Evolutionary conservation across 495 filamentous ascomycete genomes (phyloP).

Genomic region (Echria macrotheca): DNA sequence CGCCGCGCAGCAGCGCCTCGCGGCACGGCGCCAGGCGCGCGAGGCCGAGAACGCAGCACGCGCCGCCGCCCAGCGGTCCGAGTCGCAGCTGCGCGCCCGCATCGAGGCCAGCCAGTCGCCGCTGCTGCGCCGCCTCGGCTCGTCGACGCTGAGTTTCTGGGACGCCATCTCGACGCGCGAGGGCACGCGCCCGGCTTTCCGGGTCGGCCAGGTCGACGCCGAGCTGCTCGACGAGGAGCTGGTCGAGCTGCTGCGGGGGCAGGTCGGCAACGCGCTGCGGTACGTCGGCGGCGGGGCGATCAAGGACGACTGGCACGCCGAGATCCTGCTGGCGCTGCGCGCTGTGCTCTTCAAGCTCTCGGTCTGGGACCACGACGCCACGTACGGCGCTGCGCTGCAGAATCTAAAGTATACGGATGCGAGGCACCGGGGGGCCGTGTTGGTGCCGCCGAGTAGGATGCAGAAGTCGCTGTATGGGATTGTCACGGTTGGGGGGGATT

Average conservation of each 20-base stretch:
- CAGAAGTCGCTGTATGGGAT: constrained; percentile 84
- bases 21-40: constrained; percentile 68
- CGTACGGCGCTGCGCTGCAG: constrained; percentile 89
- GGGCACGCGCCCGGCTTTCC: constrained; percentile 77
- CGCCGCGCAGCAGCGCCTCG: constrained; percentile 76
- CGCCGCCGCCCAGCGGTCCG: constrained; percentile 49
- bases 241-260: constrained; percentile 73
- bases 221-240: constrained; percentile 95
- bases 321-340: constrained; percentile 74
- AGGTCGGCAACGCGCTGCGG: constrained; percentile 84
- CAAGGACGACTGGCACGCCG: constrained; percentile 76
- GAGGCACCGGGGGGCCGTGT: constrained; percentile 54
- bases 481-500: constrained; percentile 79
- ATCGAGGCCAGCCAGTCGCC: constrained; percentile 61
- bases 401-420: constrained; percentile 88
- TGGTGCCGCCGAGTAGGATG: constrained; percentile 58
- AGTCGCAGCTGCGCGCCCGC: constrained; percentile 51
- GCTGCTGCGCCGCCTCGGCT: constrained; percentile 50
- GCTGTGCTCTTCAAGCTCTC: constrained; percentile 86
- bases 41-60: constrained; percentile 56
- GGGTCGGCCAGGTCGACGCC: constrained; percentile 94
- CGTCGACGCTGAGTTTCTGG: constrained; percentile 57
- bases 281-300: constrained; percentile 56
- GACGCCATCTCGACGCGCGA: constrained; percentile 67
- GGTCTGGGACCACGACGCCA: constrained; percentile 93